Conservation (phyloP, 2,329 filamentous ascomycete genomes). For the Fusarium papillatum region DNA sequence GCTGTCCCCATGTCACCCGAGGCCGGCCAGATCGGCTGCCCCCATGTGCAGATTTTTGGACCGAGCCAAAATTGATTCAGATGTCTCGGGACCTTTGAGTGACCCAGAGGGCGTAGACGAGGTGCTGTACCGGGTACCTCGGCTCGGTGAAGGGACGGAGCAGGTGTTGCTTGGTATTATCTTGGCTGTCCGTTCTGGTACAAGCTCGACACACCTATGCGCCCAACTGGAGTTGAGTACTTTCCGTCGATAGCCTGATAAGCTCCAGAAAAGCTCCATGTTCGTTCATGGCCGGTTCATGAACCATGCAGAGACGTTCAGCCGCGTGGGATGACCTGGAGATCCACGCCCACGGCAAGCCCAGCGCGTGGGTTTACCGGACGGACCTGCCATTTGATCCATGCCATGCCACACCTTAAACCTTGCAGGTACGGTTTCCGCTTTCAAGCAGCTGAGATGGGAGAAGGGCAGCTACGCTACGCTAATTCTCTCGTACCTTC, state of each 20-base stretch:
- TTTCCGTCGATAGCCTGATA: neutral
- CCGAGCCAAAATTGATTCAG: neutral
- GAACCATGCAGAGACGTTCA: neutral
- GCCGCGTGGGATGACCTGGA: neutral
- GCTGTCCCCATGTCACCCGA: neutral
- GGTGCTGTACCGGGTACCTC: neutral
- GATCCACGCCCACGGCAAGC: neutral
- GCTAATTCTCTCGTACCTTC: neutral
- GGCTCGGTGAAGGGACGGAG: neutral
- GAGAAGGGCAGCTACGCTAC: neutral
- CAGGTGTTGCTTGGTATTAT: neutral
- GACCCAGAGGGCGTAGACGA: neutral
- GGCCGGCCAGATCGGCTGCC: slow-evolving; percentile 19
- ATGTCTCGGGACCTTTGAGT: neutral
- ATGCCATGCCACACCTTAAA: slow-evolving; percentile 3
- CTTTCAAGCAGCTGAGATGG: neutral
- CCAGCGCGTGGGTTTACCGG: neutral
- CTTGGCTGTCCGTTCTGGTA: neutral
- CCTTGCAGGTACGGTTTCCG: neutral
- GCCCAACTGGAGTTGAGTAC: neutral
- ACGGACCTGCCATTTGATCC: neutral
- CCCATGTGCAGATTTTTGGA: slow-evolving; percentile 8
- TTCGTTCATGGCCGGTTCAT: neutral
- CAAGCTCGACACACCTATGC: neutral
- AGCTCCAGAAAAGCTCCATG: neutral